Evolutionary conservation across 805 yeast genomes (phyloP).

Genomic region (Suhomyces prunicola): DNA sequence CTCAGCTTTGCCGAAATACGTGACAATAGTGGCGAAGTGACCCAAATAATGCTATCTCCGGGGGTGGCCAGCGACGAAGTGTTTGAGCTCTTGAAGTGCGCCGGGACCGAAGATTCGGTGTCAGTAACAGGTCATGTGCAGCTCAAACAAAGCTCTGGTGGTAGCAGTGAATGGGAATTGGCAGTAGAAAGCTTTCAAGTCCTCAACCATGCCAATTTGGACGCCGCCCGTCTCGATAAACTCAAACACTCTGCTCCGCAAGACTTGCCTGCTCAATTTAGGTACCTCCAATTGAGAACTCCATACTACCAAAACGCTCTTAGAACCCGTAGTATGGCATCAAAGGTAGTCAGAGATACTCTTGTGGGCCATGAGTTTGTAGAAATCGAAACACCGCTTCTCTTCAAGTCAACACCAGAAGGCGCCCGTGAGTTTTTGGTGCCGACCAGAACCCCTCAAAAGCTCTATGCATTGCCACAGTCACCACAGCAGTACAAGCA

Average conservation of each 20-base stretch:
- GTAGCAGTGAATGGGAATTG: conserved; percentile 50
- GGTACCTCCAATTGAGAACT: conserved; percentile 77
- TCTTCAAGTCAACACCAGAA: conserved; percentile 96
- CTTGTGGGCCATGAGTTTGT: conserved; percentile 50
- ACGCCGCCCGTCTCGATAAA: conserved; percentile 66
- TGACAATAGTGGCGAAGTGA: conserved; percentile 63
- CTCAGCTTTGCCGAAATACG: conserved; percentile 73
- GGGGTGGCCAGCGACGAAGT: conserved; percentile 41
- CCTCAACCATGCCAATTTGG: conserved; percentile 60
- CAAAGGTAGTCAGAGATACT: conserved; percentile 42
- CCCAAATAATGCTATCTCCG: conserved; percentile 47
- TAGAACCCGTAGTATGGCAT: conserved; percentile 53
- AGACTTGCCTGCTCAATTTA: conserved; percentile 71
- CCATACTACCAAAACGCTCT: conserved; percentile 55
- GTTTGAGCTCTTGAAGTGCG: conserved; percentile 40
- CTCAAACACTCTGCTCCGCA: conserved; percentile 48
- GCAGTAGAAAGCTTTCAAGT: conserved; percentile 48
- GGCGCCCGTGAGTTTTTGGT: conserved; percentile 96
- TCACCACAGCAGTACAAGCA: conserved; percentile 98
- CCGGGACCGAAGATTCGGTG: conserved; percentile 70
- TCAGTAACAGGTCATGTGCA: conserved; percentile 57
- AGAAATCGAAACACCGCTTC: conserved; percentile 88
- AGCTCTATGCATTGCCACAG: conserved; percentile 89
- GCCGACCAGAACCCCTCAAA: conserved; percentile 66
- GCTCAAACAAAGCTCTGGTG: conserved; percentile 23